Evolutionary conservation across 2,329 filamentous ascomycete genomes (phyloP).

Genomic region (Colletotrichum graminicola): DNA sequence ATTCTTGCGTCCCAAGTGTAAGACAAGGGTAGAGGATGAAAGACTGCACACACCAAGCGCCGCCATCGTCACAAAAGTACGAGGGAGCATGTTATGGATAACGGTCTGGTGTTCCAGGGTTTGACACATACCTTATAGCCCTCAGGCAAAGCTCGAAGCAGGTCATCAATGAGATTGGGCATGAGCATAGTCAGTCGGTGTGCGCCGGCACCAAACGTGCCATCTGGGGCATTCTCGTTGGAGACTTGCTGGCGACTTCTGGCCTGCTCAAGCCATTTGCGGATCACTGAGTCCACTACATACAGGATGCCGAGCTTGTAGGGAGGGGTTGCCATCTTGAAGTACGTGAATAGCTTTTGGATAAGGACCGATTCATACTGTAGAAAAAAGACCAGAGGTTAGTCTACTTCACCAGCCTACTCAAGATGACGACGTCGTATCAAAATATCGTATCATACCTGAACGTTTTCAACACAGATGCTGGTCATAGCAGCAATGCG

Average conservation of each 20-base stretch:
- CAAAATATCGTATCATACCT: constrained; percentile 75
- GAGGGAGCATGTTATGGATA: neutral
- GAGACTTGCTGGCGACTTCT: constrained; percentile 86
- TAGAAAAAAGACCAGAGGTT: constrained; percentile 45
- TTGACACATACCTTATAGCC: constrained; percentile 92
- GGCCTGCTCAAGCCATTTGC: constrained; percentile 97
- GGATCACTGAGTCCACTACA: constrained; percentile 99
- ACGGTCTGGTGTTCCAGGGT: constrained; percentile 5
- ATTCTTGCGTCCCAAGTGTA: neutral
- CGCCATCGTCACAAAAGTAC: neutral
- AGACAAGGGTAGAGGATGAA: constrained; percentile 16
- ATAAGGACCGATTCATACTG: constrained; percentile 96
- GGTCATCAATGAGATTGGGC: constrained; percentile 94
- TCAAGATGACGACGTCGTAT: constrained; percentile 15
- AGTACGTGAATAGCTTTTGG: constrained; percentile 96
- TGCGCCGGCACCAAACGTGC: constrained; percentile 94
- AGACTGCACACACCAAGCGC: constrained; percentile 1
- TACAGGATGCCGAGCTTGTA: constrained; percentile 99
- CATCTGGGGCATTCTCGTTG: constrained; percentile 84
- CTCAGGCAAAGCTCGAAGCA: constrained; percentile 86
- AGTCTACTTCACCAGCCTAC: constrained; percentile 43
- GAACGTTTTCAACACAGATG: constrained; percentile 88
- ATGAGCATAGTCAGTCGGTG: constrained; percentile 97
- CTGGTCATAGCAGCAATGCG: constrained; percentile 90
- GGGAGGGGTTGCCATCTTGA: constrained; percentile 93